Base-by-base conservation (phyloP, 306 rosid species). In the Trifolium repens region DNA sequence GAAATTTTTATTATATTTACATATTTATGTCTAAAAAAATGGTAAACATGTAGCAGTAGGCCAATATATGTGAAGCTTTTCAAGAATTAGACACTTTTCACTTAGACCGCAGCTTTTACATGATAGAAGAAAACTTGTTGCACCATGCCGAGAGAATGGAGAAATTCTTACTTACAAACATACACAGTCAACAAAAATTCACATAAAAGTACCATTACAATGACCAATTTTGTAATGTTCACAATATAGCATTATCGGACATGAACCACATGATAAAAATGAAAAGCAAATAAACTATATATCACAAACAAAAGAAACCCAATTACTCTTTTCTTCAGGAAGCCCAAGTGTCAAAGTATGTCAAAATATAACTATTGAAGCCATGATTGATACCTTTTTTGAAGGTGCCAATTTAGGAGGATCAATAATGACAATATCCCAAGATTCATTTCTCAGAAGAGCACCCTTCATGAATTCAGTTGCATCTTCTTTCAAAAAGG, bases 371-470 rank as follows among this genome's bases (percentile, higher is more conserved):
- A 30, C 34, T 57, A 17, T 43, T 37, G 40, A 32, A 9, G 11
- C 19, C 19, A 59, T 61, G 22, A 64, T 35, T 34, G 22, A 37
- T 77, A 91, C 98, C 96, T 87, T 91, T 81, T 82, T 91, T 24
- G 90, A 71, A 67, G 98, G 98, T 3, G 98, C 97, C 62, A 91
- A 81, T 89, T 94, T 91, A 50, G 97, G 98, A 78, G 98, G 98
- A 85, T 91, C 97, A 61, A 94, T 67, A 80, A 90, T 79, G 87
- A 94, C 85, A 62, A 94, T 78, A 63, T 94, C 97, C 97, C 97
- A 94, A 8, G 87, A 83, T 69, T 90, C 96, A 82, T 87, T 84
- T 79, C 88, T 85, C 30, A 83, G 79, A 75, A 90, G 86, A 81
- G 97, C 93, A 63, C 60, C 79, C 91, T 89, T 94, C 98, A 94